Base-by-base conservation (phyloP, 2,329 filamentous ascomycete genomes). In the Pestalotiopsis sp. region DNA sequence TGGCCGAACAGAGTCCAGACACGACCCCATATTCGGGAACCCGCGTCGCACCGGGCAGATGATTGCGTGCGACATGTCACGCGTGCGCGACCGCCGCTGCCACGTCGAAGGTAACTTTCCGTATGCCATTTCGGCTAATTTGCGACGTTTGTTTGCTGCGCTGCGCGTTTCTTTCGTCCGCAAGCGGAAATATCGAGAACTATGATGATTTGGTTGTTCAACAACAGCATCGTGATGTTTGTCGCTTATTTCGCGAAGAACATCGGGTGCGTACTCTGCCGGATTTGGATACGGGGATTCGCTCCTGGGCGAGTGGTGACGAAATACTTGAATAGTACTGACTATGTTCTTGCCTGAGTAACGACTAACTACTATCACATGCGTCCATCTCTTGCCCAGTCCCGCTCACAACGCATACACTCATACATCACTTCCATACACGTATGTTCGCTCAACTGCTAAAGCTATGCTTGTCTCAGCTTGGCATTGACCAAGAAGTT, bases 401-500 rank as follows among this genome's bases (percentile, higher is more conserved):
- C 7, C 2, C 31, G 7, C 31, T 36, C 31, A 36, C 7, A 36
- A 9, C 7, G 31, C 31, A 36, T 9, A 9, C 7, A 31, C 6
- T 31, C 31, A 31, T 31, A 9, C 31, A 31, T 2, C 31, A 9
- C 31, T 31, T 31, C n/a, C 1, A 36, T 36, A 9, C 7, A 31
- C 31, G 2, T 31, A 31, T 31, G 1, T 9, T 2, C 31, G 31
- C 31, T 31, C 0, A 36, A 36, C 31, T 27, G 14, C 23, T 4
- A 2, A 23, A 20, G 2, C 12, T 23, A 62, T 40, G 14, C 9
- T 13, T 64, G 20, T 13, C 64, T 45, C 14, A 49, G 7, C 45
- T 66, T 66, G 17, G 41, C 56, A 11, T 66, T 27, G 17, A 66
- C 52, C 27, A 66, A 20, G 49, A 66, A 66, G 65, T 66, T 25